Percentiles rank a stretch among this genome's conserved stretches.
Evolutionary conservation across 108 stramenopile species (phyloP).

Genomic region (Epipyxis sp.): DNA sequence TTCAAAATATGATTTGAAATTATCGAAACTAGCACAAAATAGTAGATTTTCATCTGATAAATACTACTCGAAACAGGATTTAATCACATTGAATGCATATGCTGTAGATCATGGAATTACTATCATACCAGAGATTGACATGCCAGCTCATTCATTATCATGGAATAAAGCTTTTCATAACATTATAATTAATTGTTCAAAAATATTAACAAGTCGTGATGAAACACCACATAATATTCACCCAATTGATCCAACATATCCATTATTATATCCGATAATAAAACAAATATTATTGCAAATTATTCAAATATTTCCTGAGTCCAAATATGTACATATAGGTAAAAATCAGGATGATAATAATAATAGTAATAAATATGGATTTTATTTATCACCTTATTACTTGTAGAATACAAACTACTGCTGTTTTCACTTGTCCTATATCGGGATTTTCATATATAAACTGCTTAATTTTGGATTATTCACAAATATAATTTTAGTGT

Average conservation of each 20-base stretch:
- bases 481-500: too few relatives aligned
- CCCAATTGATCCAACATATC: constrained; percentile 1
- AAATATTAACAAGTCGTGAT: not conserved
- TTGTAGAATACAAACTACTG: too few relatives aligned
- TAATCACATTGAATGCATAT: constrained; percentile 18
- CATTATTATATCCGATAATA: not conserved
- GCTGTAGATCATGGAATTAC: constrained; percentile 33
- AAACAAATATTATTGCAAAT: constrained; percentile 9
- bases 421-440: too few relatives aligned
- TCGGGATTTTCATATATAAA: too few relatives aligned
- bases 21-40: not conserved
- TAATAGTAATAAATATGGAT: too few relatives aligned
- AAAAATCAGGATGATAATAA: too few relatives aligned
- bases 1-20: too few relatives aligned
- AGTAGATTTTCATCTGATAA: not conserved
- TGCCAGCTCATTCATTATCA: constrained; percentile 34
- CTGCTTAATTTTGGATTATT: too few relatives aligned
- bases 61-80: constrained; percentile 2
- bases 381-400: too few relatives aligned
- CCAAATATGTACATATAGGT: constrained; percentile 36
- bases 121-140: constrained; percentile 40
- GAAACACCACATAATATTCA: constrained; percentile 1
- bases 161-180: constrained; percentile 7
- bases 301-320: constrained; percentile 20
- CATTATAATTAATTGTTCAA: constrained; percentile 5